phyloP scores from a whole-genome alignment of 345 rosid species.

The Firmiana major region DNA sequence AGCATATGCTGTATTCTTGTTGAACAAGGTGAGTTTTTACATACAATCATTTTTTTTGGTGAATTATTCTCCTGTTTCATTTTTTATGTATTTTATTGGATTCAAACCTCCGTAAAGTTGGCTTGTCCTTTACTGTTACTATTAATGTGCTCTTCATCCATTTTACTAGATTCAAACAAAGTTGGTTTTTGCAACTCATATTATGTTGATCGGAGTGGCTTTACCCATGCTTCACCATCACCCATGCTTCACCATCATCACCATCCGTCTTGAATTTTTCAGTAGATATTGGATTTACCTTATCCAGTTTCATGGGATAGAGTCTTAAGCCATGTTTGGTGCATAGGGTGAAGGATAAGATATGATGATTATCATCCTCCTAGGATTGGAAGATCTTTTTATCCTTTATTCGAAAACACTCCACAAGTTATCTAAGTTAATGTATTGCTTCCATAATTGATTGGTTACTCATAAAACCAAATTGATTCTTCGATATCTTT shows the following conservation, averaged over 20 bases:
- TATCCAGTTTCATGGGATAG: background rate
- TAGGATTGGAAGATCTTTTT: no score
- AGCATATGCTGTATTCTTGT: slow-evolving; percentile 92
- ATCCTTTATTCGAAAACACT: no score
- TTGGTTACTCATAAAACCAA: no score
- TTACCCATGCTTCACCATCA: background rate
- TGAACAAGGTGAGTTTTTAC: slow-evolving; percentile 67
- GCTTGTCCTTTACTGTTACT: background rate
- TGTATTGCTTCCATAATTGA: no score
- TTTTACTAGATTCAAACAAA: no score
- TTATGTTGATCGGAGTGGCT: background rate
- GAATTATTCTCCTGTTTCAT: background rate
- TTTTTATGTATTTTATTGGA: background rate
- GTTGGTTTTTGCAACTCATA: background rate
- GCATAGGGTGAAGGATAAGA: no score
- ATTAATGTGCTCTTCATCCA: background rate
- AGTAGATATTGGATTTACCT: background rate
- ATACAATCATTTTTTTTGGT: background rate
- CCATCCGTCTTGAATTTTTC: background rate
- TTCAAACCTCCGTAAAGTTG: background rate
- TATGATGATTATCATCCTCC: no score
- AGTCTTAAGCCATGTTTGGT: no score
- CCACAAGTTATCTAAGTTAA: no score
- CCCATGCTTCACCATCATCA: background rate
- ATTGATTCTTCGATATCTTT: no score